Percentiles rank a stretch among this genome's conserved stretches.
phyloP scores from a whole-genome alignment of 345 rosid species.

The Iberis pinnata region DNA sequence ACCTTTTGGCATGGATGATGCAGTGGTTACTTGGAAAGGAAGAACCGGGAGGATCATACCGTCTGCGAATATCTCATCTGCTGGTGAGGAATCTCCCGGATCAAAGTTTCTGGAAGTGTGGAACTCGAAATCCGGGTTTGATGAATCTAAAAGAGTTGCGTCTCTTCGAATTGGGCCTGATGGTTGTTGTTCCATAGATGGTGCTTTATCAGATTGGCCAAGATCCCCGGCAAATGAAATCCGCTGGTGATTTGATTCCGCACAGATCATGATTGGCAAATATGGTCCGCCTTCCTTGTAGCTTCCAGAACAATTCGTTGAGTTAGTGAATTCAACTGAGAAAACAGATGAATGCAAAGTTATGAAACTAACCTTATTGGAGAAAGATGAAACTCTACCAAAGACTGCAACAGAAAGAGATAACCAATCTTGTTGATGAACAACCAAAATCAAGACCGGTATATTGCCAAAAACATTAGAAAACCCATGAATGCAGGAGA shows the following conservation, averaged over 20 bases:
- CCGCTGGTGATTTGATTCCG: constrained; percentile 51
- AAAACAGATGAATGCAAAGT: constrained; percentile 8
- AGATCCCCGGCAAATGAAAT: constrained; percentile 54
- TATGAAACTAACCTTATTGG: constrained; percentile 15
- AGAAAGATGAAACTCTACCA: constrained; percentile 11
- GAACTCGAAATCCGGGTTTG: constrained; percentile 71
- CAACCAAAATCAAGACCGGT: background rate
- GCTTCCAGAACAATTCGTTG: background rate
- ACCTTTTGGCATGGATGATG: constrained; percentile 22
- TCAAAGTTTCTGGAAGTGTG: constrained; percentile 34
- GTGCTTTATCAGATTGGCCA: constrained; percentile 29
- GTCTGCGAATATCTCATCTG: constrained; percentile 67
- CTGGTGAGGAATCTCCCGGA: constrained; percentile 44
- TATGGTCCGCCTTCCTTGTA: background rate
- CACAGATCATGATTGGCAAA: constrained; percentile 33
- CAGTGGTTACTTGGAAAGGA: constrained; percentile 26
- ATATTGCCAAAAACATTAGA: background rate
- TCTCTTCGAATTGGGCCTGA: constrained; percentile 34
- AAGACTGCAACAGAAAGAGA: constrained; percentile 2
- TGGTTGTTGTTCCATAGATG: constrained; percentile 15
- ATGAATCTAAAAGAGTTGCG: constrained; percentile 39
- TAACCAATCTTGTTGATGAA: constrained; percentile 1
- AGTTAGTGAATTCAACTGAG: background rate
- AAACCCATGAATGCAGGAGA: background rate
- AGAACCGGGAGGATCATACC: constrained; percentile 66